Conservation (phyloP, 2,329 filamentous ascomycete species). For the Penicillium nordicum region DNA sequence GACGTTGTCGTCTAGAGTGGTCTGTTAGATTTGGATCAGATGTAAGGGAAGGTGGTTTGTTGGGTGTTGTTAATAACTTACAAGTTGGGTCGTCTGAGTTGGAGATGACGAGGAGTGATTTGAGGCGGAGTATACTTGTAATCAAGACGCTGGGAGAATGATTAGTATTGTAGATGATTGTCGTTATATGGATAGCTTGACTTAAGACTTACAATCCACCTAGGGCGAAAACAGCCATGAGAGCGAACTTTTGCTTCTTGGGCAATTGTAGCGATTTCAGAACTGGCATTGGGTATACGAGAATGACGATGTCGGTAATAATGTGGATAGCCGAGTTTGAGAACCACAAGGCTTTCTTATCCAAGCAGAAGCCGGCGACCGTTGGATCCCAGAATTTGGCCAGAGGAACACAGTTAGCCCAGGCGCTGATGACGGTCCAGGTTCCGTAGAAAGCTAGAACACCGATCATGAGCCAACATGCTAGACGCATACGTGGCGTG, state of each 20-base stretch:
- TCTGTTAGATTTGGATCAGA: background rate
- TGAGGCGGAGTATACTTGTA: constrained; percentile 38
- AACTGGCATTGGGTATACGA: constrained; percentile 42
- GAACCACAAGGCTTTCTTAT: constrained; percentile 43
- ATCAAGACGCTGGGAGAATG: constrained; percentile 33
- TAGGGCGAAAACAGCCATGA: constrained; percentile 43
- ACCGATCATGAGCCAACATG: constrained; percentile 34
- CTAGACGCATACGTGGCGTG: constrained; percentile 29
- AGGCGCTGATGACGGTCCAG: constrained; percentile 33
- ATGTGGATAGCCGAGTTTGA: constrained; percentile 45
- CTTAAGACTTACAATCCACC: constrained; percentile 43
- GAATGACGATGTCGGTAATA: constrained; percentile 41
- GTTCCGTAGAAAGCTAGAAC: constrained; percentile 32
- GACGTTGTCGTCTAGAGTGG: constrained; percentile 28
- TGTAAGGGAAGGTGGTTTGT: no score
- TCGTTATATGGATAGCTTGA: background rate
- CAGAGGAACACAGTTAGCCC: constrained; percentile 32
- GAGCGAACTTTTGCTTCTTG: constrained; percentile 37
- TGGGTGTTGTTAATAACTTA: constrained; percentile 15
- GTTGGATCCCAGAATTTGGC: constrained; percentile 29
- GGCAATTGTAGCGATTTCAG: constrained; percentile 42
- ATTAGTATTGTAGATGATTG: constrained; percentile 2
- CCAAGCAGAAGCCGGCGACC: constrained; percentile 34
- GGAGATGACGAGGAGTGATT: constrained; percentile 29
- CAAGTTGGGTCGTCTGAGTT: constrained; percentile 30